Percentiles rank a stretch among this genome's conserved stretches.
Evolutionary conservation across 148 eudicot genomes (phyloP).

Genomic region (Spergularia marina): DNA sequence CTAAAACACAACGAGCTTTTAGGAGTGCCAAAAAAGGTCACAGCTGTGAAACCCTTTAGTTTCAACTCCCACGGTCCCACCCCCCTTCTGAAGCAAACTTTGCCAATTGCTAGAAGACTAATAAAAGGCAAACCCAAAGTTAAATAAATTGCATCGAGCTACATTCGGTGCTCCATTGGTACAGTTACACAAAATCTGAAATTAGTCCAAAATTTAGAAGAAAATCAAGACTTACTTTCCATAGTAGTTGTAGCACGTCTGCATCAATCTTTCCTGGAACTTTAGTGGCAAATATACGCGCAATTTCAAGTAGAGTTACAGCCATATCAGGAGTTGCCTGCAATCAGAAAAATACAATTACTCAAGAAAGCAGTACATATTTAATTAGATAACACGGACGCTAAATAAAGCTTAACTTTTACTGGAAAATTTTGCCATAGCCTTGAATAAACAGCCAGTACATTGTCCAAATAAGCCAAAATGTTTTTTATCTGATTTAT

Average conservation of each 20-base stretch:
- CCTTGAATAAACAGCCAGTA: too few relatives aligned
- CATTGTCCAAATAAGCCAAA: too few relatives aligned
- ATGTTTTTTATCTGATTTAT: too few relatives aligned
- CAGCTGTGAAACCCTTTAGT: neutral
- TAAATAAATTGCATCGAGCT: neutral
- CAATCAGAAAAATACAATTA: conserved; percentile 15
- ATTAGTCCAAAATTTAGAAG: neutral
- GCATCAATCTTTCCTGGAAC: conserved; percentile 99
- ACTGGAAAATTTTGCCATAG: too few relatives aligned
- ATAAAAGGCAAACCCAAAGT: neutral
- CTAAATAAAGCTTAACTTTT: neutral
- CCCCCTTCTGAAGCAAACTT: too few relatives aligned
- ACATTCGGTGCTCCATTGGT: neutral
- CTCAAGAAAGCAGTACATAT: conserved; percentile 2
- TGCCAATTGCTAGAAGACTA: neutral
- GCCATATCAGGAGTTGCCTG: conserved; percentile 99
- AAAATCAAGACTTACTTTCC: conserved; percentile 67
- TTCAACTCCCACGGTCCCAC: neutral
- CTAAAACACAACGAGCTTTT: neutral
- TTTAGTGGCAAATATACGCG: conserved; percentile 94
- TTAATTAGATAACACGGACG: neutral
- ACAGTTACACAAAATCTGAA: neutral
- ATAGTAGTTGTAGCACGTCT: conserved; percentile 90
- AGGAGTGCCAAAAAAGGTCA: neutral
- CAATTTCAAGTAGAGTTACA: conserved; percentile 94